Base-by-base conservation (phyloP, 1,284 basidiomycete species). In the Heimioporus punctisporus region DNA sequence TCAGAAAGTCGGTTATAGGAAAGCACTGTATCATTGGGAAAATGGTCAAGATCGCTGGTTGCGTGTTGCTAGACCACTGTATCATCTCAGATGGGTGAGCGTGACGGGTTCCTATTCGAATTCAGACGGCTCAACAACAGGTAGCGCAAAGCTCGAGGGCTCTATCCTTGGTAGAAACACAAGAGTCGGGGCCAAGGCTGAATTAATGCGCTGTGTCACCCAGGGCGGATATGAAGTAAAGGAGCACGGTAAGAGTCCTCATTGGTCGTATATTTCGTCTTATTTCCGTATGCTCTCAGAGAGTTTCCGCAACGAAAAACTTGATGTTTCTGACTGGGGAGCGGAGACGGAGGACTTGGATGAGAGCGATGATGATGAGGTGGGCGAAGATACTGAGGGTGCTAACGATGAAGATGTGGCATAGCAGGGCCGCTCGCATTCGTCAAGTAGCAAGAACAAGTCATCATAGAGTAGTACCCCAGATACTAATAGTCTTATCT, bases 1-100 rank as follows among this genome's bases (percentile, higher is more conserved):
- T 99, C 72, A 98, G 97, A 72, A 89, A 90, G 60, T 92, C 89
- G 10, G 82, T 96, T 24, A 84, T 98, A 25, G 97, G 97, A 7
- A 83, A 88, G 56, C 93, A 96, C 65, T 97, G 94, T 64, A 74
- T 86, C 24, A 92, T 98, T 56, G 95, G 95, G 14, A 93, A 88
- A 68, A 90, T 90, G 74, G 90, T 84, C 28, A 95, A 90, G 71
- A 85, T 98, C 52, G 82, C 81, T 2, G 91, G 92, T n/a, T 95
- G 91, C 63, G 84, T 98, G 14, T 71, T 99, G 27, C 83, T 97
- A 70, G 96, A 98, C 66, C 92, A 95, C 64, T 96, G 95, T 61
- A 81, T 90, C 5, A 78, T 99, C 26, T 92, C 83, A 27, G 93
- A 97, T 58, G 92, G 92, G 92, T 92, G 59, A 67, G 86, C 66